A percentile compares a stretch with the other conserved stretches of the same genome.
phyloP scores from a whole-genome alignment of 2,329 filamentous ascomycete species.

The Fusarium secorum region DNA sequence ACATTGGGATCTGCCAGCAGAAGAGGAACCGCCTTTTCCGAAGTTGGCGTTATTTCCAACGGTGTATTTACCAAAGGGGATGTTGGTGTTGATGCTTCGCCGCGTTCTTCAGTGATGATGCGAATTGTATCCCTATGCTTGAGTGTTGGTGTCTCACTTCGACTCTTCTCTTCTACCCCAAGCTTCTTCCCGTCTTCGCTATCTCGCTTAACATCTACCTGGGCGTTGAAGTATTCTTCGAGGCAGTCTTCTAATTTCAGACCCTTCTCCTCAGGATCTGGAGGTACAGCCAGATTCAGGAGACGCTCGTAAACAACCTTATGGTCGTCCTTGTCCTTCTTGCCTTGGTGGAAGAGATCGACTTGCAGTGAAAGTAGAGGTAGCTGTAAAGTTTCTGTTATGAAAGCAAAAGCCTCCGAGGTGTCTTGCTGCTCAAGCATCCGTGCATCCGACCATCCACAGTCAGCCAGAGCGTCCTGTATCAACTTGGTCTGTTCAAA shows the following conservation, averaged over 20 bases:
- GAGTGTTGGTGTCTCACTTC: slow-evolving; percentile 38
- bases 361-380: slow-evolving; percentile 91
- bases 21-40: slow-evolving; percentile 20
- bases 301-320: slow-evolving; percentile 93
- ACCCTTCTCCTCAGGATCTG: slow-evolving; percentile 72
- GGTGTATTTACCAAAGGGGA: slow-evolving; percentile 45
- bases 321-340: slow-evolving; percentile 86
- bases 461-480: slow-evolving; percentile 81
- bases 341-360: slow-evolving; percentile 92
- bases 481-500: slow-evolving; percentile 74
- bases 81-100: slow-evolving; percentile 44
- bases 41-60: slow-evolving; percentile 27
- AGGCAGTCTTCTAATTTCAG: slow-evolving; percentile 90
- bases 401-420: slow-evolving; percentile 94
- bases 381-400: slow-evolving; percentile 87
- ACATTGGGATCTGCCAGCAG: background rate
- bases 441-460: slow-evolving; percentile 86
- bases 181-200: slow-evolving; percentile 62
- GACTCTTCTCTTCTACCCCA: slow-evolving; percentile 39
- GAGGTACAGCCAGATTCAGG: slow-evolving; percentile 88
- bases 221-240: slow-evolving; percentile 93
- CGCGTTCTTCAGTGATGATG: slow-evolving; percentile 46
- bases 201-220: slow-evolving; percentile 86
- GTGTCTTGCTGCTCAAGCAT: slow-evolving; percentile 88
- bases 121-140: slow-evolving; percentile 47